Evolutionary conservation across 768 basidiomycete genomes (phyloP), one percentile per base, ranked within the genome.

Genomic region (Rhizopogon vulgaris): DNA sequence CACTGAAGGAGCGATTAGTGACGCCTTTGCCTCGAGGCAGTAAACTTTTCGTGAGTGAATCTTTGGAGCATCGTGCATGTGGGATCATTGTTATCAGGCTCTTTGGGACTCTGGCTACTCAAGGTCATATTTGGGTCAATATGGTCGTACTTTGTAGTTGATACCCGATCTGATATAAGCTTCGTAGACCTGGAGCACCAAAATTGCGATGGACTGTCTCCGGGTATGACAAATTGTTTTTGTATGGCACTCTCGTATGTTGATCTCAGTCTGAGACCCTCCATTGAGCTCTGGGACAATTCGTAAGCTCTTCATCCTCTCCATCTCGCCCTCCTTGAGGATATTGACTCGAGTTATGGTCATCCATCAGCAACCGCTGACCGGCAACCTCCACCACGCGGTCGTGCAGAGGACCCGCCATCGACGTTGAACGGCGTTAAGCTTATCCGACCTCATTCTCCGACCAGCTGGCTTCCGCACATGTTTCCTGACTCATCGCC

Each of bases 101-200:
- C 37, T 68, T 14, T 63, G 58, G 54, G 66, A 66, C 41, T 60
- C 64, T 3, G 63, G 66, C 22, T 61, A 67, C 22, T 67, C 63
- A 4, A 51, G 57, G 7, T 63, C 65, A 1, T 61, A 65, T 7
- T 55, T 66, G 14, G 64, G 66, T 63, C 6, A 27, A 53, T 4
- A 28, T 32, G 25, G 17, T 8, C 7, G 12, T 18, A 14, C 12
- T 8, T 27, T n/a, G n/a, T n/a, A n/a, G 17, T 12, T 18, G 17
- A 18, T 18, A 30, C 27, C 42, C 17, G 28, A 45, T 45, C 43
- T 45, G 12, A 45, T 45, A 5, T 18, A 6, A 30, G 4, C 37
- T 4, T 43, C 3, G 41, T 15, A 66, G 65, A 66, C 38, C 60
- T 66, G 28, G 61, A 61, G 6, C 64, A 66, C 24, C 34, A 56